Percentiles rank a stretch among this genome's conserved stretches.
Conservation (phyloP, 148 eudicot species). For the Camellia granthamiana region DNA sequence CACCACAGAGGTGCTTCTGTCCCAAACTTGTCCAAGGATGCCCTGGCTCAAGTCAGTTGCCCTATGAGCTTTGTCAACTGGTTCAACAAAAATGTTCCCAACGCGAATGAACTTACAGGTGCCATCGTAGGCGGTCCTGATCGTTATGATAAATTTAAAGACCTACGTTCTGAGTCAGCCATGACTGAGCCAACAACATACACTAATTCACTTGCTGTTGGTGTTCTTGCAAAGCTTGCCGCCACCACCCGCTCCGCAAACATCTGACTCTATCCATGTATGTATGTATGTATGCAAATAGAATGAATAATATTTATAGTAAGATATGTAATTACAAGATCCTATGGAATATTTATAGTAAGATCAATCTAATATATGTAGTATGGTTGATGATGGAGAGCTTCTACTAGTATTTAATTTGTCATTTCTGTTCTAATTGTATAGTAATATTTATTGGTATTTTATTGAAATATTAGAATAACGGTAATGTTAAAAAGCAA, state of each 20-base stretch:
- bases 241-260: neutral
- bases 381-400: no score
- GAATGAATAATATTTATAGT: neutral
- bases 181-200: conserved; percentile 74
- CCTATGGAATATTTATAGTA: no score
- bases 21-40: conserved; percentile 29
- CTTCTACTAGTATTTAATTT: no score
- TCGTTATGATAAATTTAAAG: conserved; percentile 54
- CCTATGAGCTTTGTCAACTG: conserved; percentile 51
- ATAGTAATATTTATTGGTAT: no score
- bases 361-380: no score
- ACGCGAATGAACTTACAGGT: conserved; percentile 81
- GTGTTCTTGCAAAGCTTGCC: conserved; percentile 73
- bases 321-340: neutral
- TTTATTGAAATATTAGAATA: no score
- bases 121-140: conserved; percentile 94
- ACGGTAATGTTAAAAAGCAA: no score
- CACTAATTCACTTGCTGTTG: conserved; percentile 68
- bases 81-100: conserved; percentile 50
- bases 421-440: no score
- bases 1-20: conserved; percentile 94
- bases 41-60: conserved; percentile 37
- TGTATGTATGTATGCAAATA: no score
- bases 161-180: conserved; percentile 43
- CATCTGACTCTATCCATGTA: no score